Percentiles rank a stretch among this genome's conserved stretches.
phyloP scores from a whole-genome alignment of 352 stramenopile species.

The Globisporangium okanoganense region DNA sequence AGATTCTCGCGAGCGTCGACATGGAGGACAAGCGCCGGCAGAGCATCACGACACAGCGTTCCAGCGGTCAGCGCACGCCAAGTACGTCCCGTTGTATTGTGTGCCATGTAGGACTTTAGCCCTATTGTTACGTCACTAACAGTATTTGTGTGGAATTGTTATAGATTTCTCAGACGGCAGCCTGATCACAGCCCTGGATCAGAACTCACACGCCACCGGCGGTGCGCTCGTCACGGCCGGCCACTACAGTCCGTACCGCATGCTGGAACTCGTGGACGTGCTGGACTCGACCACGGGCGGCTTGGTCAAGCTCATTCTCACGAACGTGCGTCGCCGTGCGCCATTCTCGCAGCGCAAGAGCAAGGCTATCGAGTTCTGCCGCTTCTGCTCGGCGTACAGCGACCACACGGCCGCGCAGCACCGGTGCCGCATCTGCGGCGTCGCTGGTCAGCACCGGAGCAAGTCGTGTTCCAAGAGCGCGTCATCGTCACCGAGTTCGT shows the following conservation, averaged over 20 bases:
- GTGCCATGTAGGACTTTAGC: background rate
- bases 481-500: conserved; percentile 21
- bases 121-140: background rate
- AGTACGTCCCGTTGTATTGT: background rate
- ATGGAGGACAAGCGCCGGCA: conserved; percentile 44
- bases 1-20: conserved; percentile 65
- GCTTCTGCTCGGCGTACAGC: conserved; percentile 65
- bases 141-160: background rate
- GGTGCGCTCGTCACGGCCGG: conserved; percentile 6
- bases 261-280: conserved; percentile 72
- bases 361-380: conserved; percentile 58
- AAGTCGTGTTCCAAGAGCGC: conserved; percentile 33
- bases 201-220: background rate
- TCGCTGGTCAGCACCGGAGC: conserved; percentile 57
- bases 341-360: conserved; percentile 31
- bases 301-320: conserved; percentile 72
- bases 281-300: conserved; percentile 71
- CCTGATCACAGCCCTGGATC: background rate
- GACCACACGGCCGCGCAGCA: conserved; percentile 63
- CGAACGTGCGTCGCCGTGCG: conserved; percentile 51
- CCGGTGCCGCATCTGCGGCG: conserved; percentile 57
- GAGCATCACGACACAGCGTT: conserved; percentile 18
- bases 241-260: conserved; percentile 50
- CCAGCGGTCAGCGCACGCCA: conserved; percentile 3
- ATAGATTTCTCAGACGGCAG: conserved; percentile 4